Percentiles rank a stretch among this genome's conserved stretches.
Conservation (phyloP, 768 basidiomycete species). For the Russula sp. region DNA sequence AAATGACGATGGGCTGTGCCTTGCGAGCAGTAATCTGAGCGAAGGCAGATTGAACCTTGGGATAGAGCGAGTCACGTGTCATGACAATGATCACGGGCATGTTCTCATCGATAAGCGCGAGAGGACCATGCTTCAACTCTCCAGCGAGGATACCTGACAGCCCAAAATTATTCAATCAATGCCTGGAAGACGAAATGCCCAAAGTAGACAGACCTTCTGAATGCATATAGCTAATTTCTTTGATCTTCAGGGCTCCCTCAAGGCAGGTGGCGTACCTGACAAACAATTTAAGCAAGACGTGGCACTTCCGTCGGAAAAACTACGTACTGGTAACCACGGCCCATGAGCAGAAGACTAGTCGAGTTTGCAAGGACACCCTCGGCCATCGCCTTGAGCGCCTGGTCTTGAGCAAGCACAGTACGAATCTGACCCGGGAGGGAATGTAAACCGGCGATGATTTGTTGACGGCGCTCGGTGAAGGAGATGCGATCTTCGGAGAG, state of each 20-base stretch:
- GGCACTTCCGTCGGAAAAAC: neutral
- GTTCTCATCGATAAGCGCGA: conserved; percentile 97
- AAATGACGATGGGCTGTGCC: conserved; percentile 91
- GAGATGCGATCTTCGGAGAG: conserved; percentile 96
- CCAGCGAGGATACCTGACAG: conserved; percentile 86
- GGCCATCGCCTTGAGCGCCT: conserved; percentile 74
- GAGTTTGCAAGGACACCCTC: conserved; percentile 71
- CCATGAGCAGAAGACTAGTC: conserved; percentile 92
- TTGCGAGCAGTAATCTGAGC: conserved; percentile 97
- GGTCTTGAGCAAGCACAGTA: conserved; percentile 77
- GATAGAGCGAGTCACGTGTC: conserved; percentile 97
- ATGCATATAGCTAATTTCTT: conserved; percentile 96
- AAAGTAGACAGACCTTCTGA: conserved; percentile 53
- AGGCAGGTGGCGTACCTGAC: conserved; percentile 88
- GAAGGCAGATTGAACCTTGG: conserved; percentile 96
- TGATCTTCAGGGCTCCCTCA: conserved; percentile 98
- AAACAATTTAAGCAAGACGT: conserved; percentile 1
- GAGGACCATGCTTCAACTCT: conserved; percentile 97
- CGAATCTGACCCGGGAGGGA: conserved; percentile 88
- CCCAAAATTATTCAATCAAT: conserved; percentile 17
- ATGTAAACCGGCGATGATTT: conserved; percentile 92
- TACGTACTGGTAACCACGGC: conserved; percentile 90
- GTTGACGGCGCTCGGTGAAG: conserved; percentile 81
- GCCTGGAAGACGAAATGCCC: neutral
- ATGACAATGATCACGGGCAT: conserved; percentile 99